Evolutionary conservation across 208 protist species (phyloP), one percentile per base, ranked within the genome.

Genomic region (Acanthamoeba castellanii): DNA sequence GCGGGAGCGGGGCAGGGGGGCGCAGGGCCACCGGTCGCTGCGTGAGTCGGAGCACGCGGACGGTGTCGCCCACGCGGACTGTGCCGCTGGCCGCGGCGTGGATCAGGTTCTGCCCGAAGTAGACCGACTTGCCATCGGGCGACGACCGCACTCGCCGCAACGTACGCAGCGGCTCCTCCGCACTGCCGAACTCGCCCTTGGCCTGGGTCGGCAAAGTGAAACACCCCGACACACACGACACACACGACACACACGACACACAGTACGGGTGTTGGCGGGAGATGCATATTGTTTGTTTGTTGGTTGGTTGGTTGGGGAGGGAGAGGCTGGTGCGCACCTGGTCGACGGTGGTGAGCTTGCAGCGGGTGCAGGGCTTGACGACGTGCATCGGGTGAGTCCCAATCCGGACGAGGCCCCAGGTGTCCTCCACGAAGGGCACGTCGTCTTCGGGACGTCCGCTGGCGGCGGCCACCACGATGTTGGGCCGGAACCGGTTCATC

Each of bases 341-440:
- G 34, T 92, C 59, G 9, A 92, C 85, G 2, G 85, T 92, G 13
- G 85, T 92, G 85, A 92, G 85, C 85, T 92, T 92, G 85, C 85
- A 92, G 37, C 85, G 85, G 13, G 85, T 92, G 32, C 85, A 92
- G 59, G 85, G 59, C 34, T 92, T 92, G 37, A 92, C 85, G 3
- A 92, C 85, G 32, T 92, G 61, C 52, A 92, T 92, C 34, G 50
- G 22, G 57, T 92, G 59, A 4, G 13, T 6, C 5, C 85, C 85
- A 20, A 92, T 92, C 27, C 25, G 57, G 14, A 92, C 47, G 3
- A 74, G 30, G 4, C 32, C 25, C 85, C 85, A 92, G 32, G 30
- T 52, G 85, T 92, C 85, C 85, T 92, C 85, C 52, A 25, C 85
- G 25, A 92, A 92, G 14, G 85, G 85, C 30, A 74, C 42, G 7